Evolutionary conservation across 108 stramenopile genomes (phyloP), one percentile per base, ranked within the genome.

Genomic region (Cyclotella kingstonii): DNA sequence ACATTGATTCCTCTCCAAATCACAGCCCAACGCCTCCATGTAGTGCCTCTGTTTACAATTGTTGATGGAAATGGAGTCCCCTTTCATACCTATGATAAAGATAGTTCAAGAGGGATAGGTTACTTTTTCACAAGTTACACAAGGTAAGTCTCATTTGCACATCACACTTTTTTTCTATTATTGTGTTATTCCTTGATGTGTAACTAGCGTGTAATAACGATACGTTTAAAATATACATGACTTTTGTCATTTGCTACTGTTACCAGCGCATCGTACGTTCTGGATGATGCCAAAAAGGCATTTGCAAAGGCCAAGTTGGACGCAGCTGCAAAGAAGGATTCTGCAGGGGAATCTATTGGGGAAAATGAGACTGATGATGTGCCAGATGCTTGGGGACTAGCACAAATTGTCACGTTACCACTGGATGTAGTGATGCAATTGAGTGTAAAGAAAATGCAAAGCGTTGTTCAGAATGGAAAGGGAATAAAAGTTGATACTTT

Each of bases 401-500:
- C 90, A 14, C 61, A 78, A 21, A 84, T 91, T 21, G 81, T 81
- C 0, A 78, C 83, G 0, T 63, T 91, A 2, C 90, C 90, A 10
- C 53, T 91, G 54, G 90, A 91, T 54, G 58, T 77, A 15, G 90
- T 79, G 0, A 62, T 86, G 35, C 82, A 85, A 15, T 46, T 91
- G 4, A 67, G 60, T 4, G 70, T 70, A 25, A 83, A 84, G 42
- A 66, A 56, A 30, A 64, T 64, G 14, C 28, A 44, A 22, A 74
- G 73, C 30, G 3, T 74, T 0, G 73, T 64, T 14, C 43, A 19
- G 33, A 74, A 66, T 60, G 73, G 76, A 63, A 49, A 69, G 53
- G 47, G 41, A 10, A 68, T 41, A 40, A 64, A 31, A 28, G 68
- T 76, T 28, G 47, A 72, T 12, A 78, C 81, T 4, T 85, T 83